A percentile compares a stretch with the other conserved stretches of the same genome.
Evolutionary conservation across 331 rosid genomes (phyloP).

Genomic region (Acacia concinna): DNA sequence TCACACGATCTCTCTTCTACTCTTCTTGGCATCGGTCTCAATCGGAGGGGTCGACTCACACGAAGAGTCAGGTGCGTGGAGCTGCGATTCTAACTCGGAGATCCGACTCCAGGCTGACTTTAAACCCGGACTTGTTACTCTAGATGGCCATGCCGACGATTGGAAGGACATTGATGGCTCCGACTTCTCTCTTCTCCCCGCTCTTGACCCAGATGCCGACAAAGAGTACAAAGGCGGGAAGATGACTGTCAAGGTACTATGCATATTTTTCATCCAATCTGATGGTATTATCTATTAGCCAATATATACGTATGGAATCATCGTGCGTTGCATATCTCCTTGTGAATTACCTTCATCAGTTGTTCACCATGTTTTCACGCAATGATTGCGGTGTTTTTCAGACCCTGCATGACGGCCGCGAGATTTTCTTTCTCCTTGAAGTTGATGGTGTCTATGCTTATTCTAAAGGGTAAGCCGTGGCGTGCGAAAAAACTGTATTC

Average conservation of each 20-base stretch:
- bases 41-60: constrained; percentile 62
- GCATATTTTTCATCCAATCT: neutral
- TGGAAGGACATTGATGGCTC: constrained; percentile 84
- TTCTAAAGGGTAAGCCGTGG: constrained; percentile 67
- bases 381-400: constrained; percentile 33
- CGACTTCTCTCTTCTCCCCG: constrained; percentile 80
- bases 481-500: neutral
- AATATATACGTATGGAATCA: neutral
- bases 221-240: constrained; percentile 75
- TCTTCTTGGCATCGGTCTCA: constrained; percentile 29
- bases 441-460: constrained; percentile 76
- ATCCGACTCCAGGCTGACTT: constrained; percentile 61
- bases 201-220: constrained; percentile 81
- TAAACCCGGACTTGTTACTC: constrained; percentile 69
- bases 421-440: constrained; percentile 77
- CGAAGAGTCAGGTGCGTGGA: constrained; percentile 83
- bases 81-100: constrained; percentile 69
- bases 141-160: constrained; percentile 90
- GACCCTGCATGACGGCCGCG: constrained; percentile 89
- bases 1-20: constrained; percentile 33
- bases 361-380: neutral
- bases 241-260: constrained; percentile 72
- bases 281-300: neutral
- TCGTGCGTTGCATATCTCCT: neutral
- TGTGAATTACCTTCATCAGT: neutral